Evolutionary conservation across 2,329 filamentous ascomycete species (phyloP).

Genomic region (Trichoderma koningii): DNA sequence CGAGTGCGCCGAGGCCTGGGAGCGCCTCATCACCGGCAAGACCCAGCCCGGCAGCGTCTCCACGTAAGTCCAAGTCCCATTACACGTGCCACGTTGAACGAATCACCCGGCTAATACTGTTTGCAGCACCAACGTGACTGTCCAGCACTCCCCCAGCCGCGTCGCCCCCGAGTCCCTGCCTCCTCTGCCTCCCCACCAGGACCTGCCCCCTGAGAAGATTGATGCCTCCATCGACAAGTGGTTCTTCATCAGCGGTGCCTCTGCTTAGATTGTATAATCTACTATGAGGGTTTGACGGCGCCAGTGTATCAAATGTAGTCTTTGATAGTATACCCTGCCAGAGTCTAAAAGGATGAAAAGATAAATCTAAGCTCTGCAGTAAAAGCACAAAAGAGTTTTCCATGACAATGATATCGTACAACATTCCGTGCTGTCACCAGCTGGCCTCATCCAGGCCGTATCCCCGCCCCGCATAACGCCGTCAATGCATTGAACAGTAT

Average conservation of each 20-base stretch:
- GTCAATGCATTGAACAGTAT: slow-evolving; percentile 35
- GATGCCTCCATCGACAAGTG: slow-evolving; percentile 99
- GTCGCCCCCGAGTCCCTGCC: slow-evolving; percentile 70
- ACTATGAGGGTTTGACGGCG: slow-evolving; percentile 8
- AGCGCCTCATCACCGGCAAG: slow-evolving; percentile 92
- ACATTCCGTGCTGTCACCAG: slow-evolving; percentile 12
- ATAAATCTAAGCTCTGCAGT: slow-evolving; percentile 6
- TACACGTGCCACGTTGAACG: no score
- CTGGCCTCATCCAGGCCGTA: slow-evolving; percentile 24
- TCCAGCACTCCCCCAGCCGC: slow-evolving; percentile 72
- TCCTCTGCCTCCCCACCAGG: slow-evolving; percentile 76
- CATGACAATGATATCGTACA: slow-evolving; percentile 29
- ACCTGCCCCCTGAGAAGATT: slow-evolving; percentile 82
- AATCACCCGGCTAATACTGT: background rate
- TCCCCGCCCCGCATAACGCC: slow-evolving; percentile 39
- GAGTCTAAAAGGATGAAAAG: background rate
- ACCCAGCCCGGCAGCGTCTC: slow-evolving; percentile 74
- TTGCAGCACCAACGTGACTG: slow-evolving; percentile 76
- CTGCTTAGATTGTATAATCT: slow-evolving; percentile 57
- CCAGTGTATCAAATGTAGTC: slow-evolving; percentile 19
- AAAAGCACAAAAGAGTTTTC: slow-evolving; percentile 37
- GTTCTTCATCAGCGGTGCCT: slow-evolving; percentile 99
- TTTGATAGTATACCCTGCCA: slow-evolving; percentile 28
- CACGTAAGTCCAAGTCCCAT: slow-evolving; percentile 63
- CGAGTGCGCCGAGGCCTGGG: slow-evolving; percentile 97